These are phyloP conservation scores for Leccinum ochraceum DNA, from an alignment of 768 basidiomycete species.

Conservation along the genomic window DNA sequence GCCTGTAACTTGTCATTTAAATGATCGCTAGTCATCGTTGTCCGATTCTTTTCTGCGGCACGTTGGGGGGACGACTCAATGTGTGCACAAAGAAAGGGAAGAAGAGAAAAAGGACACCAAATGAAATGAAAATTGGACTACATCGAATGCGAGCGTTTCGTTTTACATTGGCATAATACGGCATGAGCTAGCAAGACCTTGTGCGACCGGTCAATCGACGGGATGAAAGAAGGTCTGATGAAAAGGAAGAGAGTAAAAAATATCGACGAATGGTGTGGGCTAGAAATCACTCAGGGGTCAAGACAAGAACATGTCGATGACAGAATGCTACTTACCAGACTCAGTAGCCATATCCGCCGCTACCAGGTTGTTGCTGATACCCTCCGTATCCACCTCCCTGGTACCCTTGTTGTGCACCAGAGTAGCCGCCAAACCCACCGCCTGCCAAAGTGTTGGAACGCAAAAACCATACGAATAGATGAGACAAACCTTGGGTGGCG, in stretches of 20 bases:
- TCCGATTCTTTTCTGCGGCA: background rate
- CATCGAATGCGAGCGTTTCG: constrained; percentile 7
- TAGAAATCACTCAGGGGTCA: background rate
- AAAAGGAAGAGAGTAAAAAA: background rate
- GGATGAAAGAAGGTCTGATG: constrained; percentile 2
- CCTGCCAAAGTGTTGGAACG: constrained; percentile 6
- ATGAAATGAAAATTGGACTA: background rate
- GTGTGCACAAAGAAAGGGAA: background rate
- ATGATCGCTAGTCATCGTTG: background rate
- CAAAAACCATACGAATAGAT: background rate
- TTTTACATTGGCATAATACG: constrained; percentile 24
- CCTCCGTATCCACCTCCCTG: constrained; percentile 26
- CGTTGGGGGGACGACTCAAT: background rate
- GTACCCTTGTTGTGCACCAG: constrained; percentile 22
- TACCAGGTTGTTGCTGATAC: constrained; percentile 27
- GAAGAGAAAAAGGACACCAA: background rate
- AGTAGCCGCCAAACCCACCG: constrained; percentile 15
- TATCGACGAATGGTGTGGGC: background rate
- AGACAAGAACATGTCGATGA: background rate
- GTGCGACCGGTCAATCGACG: constrained; percentile 1
- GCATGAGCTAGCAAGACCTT: constrained; percentile 13
- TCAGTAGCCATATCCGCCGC: constrained; percentile 34
- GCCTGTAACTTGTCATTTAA: background rate
- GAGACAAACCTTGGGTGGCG: constrained; percentile 13
- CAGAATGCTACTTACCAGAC: constrained; percentile 1